These are phyloP conservation scores for Teunomyces lycoperdinae DNA, from an alignment of 805 yeast species.

Conservation along the genomic window DNA sequence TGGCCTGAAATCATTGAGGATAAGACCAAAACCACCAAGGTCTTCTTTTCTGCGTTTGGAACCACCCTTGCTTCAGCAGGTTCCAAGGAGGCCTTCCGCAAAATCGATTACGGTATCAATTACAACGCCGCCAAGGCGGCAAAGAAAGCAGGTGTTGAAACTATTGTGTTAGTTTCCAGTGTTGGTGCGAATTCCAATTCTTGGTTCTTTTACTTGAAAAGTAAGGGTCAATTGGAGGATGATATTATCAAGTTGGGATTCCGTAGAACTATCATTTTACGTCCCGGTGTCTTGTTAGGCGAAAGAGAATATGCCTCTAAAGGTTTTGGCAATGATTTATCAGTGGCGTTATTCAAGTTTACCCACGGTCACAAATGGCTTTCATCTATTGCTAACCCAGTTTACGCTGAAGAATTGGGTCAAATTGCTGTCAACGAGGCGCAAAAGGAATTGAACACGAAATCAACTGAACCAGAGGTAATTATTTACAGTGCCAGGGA, in stretches of 20 bases:
- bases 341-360: conserved; percentile 28
- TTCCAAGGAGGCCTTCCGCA: conserved; percentile 61
- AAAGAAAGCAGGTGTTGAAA: conserved; percentile 61
- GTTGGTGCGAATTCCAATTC: conserved; percentile 61
- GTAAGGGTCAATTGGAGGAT: conserved; percentile 77
- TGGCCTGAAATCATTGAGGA: conserved; percentile 48
- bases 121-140: conserved; percentile 70
- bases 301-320: conserved; percentile 43
- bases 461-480: conserved; percentile 18
- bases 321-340: conserved; percentile 33
- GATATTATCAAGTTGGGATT: conserved; percentile 61
- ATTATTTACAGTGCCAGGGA: conserved; percentile 19
- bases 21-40: conserved; percentile 32
- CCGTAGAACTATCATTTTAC: conserved; percentile 67
- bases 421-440: conserved; percentile 42
- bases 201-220: conserved; percentile 54
- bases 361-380: conserved; percentile 15
- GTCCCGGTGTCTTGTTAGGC: conserved; percentile 78
- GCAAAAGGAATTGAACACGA: conserved; percentile 2
- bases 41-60: conserved; percentile 66
- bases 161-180: conserved; percentile 66
- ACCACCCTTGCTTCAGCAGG: conserved; percentile 77
- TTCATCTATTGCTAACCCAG: conserved; percentile 32
- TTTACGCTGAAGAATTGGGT: conserved; percentile 67
- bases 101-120: conserved; percentile 75